Base-by-base conservation (phyloP, 148 eudicot genomes). In the Persicaria tinctoria region DNA sequence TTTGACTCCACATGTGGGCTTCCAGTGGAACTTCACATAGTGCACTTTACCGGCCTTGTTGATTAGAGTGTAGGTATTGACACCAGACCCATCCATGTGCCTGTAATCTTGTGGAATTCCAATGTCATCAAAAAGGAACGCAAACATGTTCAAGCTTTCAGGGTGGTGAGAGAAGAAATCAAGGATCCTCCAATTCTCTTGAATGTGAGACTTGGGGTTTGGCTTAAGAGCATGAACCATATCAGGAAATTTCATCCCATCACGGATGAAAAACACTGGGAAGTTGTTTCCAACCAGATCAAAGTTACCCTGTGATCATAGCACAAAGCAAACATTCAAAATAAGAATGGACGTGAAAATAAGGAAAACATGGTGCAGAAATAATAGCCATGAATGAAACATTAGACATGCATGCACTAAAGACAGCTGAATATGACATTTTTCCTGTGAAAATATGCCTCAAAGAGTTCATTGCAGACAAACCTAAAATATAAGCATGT, bases 101-200 rank as follows among this genome's bases (percentile, higher is more conserved):
- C 98, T 76, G 88, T 89, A 93, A 73, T 91, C 85, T 82, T 82
- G 80, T 16, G 97, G 98, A 73, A 93, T 51, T 44, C 98, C 98
- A 23, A 91, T 3, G 76, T 93, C 98, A 80, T 93, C 98, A 72
- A 89, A 90, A 76, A 91, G 84, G 88, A 91, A 93, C 66, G 85
- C 62, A 77, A 93, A 91, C 89, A 85, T 91, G 79, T 91, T 86
- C 80, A 91, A 76, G 78, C 95, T 89, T 81, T 93, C 98, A 4
- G 98, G 98, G 60, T 87, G 95, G 81, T 93, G 95, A 72, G 98
- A 93, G 86, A 89, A 91, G 84, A 89, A 93, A 86, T 93, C 98
- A 12, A 91, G 79, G 70, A 91, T 79, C 83, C 98, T 87, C 98
- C 98, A 93, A 49, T 84, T 81, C 78, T 93, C 98, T 83, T 93